Conservation (phyloP, 2,329 filamentous ascomycete species). For the Claviceps fusiformis region DNA sequence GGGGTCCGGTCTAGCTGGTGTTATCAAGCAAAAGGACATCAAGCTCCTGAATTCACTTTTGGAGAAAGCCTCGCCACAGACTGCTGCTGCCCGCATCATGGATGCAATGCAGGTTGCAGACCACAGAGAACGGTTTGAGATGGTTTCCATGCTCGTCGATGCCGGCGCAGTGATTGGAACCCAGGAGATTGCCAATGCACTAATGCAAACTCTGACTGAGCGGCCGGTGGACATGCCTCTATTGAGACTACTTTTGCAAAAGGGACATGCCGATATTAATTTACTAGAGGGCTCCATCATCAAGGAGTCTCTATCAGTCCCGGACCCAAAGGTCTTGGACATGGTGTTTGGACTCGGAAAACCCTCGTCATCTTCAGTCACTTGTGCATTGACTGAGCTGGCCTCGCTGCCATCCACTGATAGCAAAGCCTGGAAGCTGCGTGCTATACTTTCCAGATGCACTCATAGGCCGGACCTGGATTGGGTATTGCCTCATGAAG, state of each 20-base stretch:
- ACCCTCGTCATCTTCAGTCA: conserved; percentile 29
- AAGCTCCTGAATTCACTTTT: conserved; percentile 31
- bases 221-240: conserved; percentile 37
- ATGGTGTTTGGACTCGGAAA: conserved; percentile 32
- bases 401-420: conserved; percentile 29
- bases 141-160: conserved; percentile 32
- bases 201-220: conserved; percentile 28
- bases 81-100: conserved; percentile 32
- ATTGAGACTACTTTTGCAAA: conserved; percentile 32
- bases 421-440: conserved; percentile 35
- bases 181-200: conserved; percentile 27
- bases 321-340: conserved; percentile 35
- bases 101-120: conserved; percentile 34
- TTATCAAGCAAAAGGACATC: conserved; percentile 35
- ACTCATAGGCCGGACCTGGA: conserved; percentile 30
- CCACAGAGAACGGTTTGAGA: conserved; percentile 27
- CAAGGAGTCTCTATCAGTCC: conserved; percentile 25
- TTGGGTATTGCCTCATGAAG: conserved; percentile 35
- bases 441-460: conserved; percentile 29
- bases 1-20: conserved; percentile 32
- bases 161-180: conserved; percentile 30
- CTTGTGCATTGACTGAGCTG: conserved; percentile 28
- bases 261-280: conserved; percentile 41
- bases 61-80: conserved; percentile 31
- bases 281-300: conserved; percentile 30